Base-by-base conservation (phyloP, 495 filamentous ascomycete species). In the Polyplosphaeria fusca region DNA sequence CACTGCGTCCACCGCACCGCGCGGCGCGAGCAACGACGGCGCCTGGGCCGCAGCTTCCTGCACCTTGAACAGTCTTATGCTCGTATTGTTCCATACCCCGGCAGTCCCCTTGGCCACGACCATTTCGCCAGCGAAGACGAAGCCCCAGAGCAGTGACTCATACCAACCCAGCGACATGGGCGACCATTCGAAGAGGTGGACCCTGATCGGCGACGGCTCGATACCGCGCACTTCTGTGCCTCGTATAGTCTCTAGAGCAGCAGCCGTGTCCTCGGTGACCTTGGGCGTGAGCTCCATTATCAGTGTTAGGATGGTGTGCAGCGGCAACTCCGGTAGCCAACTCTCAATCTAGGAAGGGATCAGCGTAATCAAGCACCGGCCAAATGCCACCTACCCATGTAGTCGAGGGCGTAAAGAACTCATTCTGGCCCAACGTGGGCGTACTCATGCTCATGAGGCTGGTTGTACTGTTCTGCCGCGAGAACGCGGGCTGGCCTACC, bases 141-240 rank as follows among this genome's bases (percentile, higher is more conserved):
- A 91, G n/a, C 89, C 84, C 93, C 93, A 98, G 5, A 98, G 80
- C 18, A 97, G 71, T 0, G 86, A 90, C 68, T 96, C 89, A 65
- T 98, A 98, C 93, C 93, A 98, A 43, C 94, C 93, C 32, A 98
- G 79, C 0, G 88, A 87, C 11, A 96, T 76, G 0, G 89, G 84
- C 1, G 91, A 92, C 93, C 93, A 98, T 72, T 95, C 89, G 70
- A 98, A 98, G 47, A 88, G 85, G 64, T 96, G 93, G 1, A 91
- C 84, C 28, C 87, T 82, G 42, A 86, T 75, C 0, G 88, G 79
- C 1, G 85, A 83, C 9, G 88, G 83, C 22, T 96, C 91, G 51
- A 95, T 83, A 27, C 78, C 82, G 32, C 72, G 76, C 46, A 86
- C 70, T 52, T 71, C 65, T 0, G 55, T 59, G 13, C 50, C 39